A percentile compares a stretch with the other conserved stretches of the same genome.
phyloP scores from a whole-genome alignment of 768 basidiomycete species.

The Leccinum broughii region DNA sequence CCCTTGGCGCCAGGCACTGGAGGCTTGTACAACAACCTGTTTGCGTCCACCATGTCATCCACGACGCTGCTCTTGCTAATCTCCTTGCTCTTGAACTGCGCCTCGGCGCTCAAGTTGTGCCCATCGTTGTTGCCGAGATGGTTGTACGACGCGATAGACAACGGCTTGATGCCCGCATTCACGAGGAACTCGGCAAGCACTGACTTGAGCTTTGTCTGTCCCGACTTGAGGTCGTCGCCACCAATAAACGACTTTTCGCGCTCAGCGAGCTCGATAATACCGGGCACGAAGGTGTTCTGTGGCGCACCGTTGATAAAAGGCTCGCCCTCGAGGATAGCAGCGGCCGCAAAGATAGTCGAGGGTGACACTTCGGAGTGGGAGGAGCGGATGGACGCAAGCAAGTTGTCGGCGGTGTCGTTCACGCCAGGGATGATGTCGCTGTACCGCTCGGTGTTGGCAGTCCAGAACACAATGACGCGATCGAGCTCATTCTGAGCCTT shows the following conservation, averaged over 20 bases:
- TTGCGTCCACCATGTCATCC: conserved; percentile 96
- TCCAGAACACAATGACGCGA: conserved; percentile 95
- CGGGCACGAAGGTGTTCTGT: conserved; percentile 98
- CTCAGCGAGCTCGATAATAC: conserved; percentile 91
- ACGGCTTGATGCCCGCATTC: conserved; percentile 97
- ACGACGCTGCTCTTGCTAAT: conserved; percentile 97
- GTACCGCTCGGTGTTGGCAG: conserved; percentile 98
- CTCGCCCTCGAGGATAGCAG: conserved; percentile 90
- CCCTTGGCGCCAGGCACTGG: conserved; percentile 55
- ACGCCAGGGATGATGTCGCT: conserved; percentile 91
- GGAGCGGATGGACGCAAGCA: conserved; percentile 76
- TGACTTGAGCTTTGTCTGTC: conserved; percentile 96
- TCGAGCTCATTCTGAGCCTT: conserved; percentile 82
- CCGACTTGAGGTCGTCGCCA: conserved; percentile 97
- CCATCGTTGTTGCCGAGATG: conserved; percentile 99
- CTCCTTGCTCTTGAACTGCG: conserved; percentile 98
- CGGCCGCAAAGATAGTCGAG: conserved; percentile 93
- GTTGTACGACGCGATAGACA: conserved; percentile 97
- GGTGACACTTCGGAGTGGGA: conserved; percentile 96
- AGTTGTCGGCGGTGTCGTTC: conserved; percentile 90
- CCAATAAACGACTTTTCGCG: conserved; percentile 89
- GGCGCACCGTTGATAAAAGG: conserved; percentile 98
- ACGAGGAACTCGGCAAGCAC: conserved; percentile 98
- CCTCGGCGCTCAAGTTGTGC: conserved; percentile 83
- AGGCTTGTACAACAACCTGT: conserved; percentile 87